Evolutionary conservation across 306 rosid species (phyloP).

Genomic region (Hippophae tibetana): DNA sequence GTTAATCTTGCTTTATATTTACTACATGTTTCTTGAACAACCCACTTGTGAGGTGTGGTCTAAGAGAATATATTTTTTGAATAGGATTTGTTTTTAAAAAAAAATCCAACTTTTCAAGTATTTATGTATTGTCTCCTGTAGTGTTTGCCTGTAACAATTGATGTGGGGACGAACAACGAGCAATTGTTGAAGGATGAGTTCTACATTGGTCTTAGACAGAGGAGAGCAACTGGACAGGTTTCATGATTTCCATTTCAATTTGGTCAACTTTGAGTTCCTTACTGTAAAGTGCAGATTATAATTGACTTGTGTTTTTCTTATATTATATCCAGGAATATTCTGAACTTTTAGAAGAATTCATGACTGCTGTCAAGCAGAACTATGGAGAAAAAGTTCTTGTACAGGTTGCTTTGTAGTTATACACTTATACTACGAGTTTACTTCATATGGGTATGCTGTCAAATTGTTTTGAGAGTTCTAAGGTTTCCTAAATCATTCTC

Average conservation of each 20-base stretch:
- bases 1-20: neutral
- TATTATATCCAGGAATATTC: slow-evolving; percentile 59
- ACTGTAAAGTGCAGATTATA: neutral
- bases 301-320: slow-evolving; percentile 12
- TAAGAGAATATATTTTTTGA: too few species aligned
- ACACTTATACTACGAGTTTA: slow-evolving; percentile 11
- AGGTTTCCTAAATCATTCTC: slow-evolving; percentile 17
- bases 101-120: neutral
- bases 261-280: slow-evolving; percentile 13
- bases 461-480: slow-evolving; percentile 8
- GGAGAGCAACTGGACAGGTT: slow-evolving; percentile 92
- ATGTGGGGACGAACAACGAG: slow-evolving; percentile 94
- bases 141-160: slow-evolving; percentile 94
- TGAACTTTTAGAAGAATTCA: slow-evolving; percentile 82
- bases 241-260: slow-evolving; percentile 10
- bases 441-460: neutral
- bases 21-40: neutral
- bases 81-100: neutral
- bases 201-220: slow-evolving; percentile 89
- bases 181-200: slow-evolving; percentile 76
- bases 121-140: slow-evolving; percentile 23
- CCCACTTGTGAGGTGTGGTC: neutral
- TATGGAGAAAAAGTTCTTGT: slow-evolving; percentile 87
- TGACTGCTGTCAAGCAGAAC: slow-evolving; percentile 92
- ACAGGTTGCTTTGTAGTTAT: slow-evolving; percentile 43